Conservation (phyloP, 2,329 filamentous ascomycete genomes). For the Fusarium temperatum region DNA sequence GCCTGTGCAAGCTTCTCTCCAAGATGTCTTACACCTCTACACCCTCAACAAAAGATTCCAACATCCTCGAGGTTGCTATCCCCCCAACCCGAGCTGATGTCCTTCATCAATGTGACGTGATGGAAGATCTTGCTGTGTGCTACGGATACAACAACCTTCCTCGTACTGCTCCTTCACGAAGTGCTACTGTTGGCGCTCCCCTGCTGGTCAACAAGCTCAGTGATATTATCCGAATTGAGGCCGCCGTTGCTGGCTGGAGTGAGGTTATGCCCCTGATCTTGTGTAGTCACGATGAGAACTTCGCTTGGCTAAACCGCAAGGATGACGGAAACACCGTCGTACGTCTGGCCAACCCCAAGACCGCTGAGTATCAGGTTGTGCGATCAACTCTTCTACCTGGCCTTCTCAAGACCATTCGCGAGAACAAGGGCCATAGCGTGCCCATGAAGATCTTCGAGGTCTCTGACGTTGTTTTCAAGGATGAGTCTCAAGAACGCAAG, state of each 20-base stretch:
- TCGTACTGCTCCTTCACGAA: slow-evolving; percentile 84
- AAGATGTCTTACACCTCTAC: slow-evolving; percentile 90
- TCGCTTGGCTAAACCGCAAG: slow-evolving; percentile 89
- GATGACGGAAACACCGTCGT: slow-evolving; percentile 87
- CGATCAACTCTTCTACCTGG: slow-evolving; percentile 87
- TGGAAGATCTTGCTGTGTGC: slow-evolving; percentile 97
- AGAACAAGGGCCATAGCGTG: slow-evolving; percentile 89
- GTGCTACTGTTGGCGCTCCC: slow-evolving; percentile 85
- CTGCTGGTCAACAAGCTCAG: slow-evolving; percentile 92
- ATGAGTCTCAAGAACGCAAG: slow-evolving; percentile 81
- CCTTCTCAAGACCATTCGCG: slow-evolving; percentile 89
- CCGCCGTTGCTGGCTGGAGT: slow-evolving; percentile 93
- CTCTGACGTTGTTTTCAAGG: slow-evolving; percentile 92
- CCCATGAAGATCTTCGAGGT: slow-evolving; percentile 95
- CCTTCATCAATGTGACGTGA: slow-evolving; percentile 95
- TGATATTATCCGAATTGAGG: slow-evolving; percentile 89
- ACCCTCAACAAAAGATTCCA: slow-evolving; percentile 74
- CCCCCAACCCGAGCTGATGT: slow-evolving; percentile 93
- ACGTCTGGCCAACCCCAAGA: slow-evolving; percentile 91
- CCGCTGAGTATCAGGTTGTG: slow-evolving; percentile 91
- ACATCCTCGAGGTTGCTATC: slow-evolving; percentile 82
- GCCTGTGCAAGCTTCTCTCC: slow-evolving; percentile 80
- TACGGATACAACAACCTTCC: slow-evolving; percentile 98
- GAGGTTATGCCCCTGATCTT: slow-evolving; percentile 97
- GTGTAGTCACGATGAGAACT: slow-evolving; percentile 98